Evolutionary conservation across 2,329 filamentous ascomycete species (phyloP).

Genomic region (Diaporthe vexans): DNA sequence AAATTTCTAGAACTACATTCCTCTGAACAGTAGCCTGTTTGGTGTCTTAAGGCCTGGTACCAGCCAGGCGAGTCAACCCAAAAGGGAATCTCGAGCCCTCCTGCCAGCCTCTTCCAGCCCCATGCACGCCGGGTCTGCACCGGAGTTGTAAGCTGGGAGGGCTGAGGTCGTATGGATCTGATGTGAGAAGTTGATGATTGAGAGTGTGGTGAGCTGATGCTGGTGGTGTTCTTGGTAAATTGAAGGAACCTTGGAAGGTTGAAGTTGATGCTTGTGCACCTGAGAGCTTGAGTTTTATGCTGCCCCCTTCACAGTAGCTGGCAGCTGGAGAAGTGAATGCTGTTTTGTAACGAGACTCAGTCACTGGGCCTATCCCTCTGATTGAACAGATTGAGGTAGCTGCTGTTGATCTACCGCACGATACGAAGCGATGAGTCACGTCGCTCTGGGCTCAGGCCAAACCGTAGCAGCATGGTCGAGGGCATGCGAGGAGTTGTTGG

Average conservation of each 20-base stretch:
- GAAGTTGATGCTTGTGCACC: neutral
- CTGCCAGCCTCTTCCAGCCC: no score
- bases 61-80: no score
- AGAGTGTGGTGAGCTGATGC: neutral
- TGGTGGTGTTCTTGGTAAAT: neutral
- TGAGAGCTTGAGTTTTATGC: neutral
- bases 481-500: neutral
- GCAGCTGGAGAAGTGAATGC: neutral
- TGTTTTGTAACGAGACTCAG: neutral
- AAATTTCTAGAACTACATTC: no score
- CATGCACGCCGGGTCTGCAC: no score
- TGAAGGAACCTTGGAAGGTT: neutral
- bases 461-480: neutral
- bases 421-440: neutral
- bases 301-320: neutral
- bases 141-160: no score
- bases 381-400: neutral
- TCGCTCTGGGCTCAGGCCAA: neutral
- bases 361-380: neutral
- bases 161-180: no score
- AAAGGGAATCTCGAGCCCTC: no score
- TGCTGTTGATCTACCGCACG: neutral
- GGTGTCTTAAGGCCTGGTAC: no score
- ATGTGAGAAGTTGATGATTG: neutral
- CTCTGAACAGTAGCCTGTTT: no score